phyloP scores from a whole-genome alignment of 805 yeast genomes.

The Hanseniaspora jakobsenii region DNA sequence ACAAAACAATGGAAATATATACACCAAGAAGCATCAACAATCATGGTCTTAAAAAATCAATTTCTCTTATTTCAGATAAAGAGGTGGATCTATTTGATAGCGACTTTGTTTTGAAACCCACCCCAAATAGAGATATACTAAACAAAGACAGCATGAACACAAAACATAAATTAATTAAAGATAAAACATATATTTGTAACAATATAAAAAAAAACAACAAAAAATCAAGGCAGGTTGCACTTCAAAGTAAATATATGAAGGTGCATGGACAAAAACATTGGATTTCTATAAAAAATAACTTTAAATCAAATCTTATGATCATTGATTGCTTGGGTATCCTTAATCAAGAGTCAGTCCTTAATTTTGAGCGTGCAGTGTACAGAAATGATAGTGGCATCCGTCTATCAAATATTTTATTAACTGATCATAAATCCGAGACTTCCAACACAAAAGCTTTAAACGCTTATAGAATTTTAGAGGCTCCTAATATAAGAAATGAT shows the following conservation, averaged over 20 bases:
- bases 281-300: slow-evolving; percentile 3
- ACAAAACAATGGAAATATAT: not conserved
- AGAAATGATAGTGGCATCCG: not conserved
- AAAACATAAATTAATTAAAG: not conserved
- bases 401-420: not conserved
- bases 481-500: slow-evolving; percentile 63
- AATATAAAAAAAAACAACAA: not conserved
- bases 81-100: not conserved
- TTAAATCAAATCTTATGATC: not conserved
- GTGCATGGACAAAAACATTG: slow-evolving; percentile 14
- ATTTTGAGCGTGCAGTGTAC: not conserved
- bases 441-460: not conserved
- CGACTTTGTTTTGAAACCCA: not conserved
- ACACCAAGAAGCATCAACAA: not conserved
- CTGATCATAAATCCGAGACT: slow-evolving; percentile 3
- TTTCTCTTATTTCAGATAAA: not conserved
- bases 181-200: not conserved
- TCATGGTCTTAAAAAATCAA: not conserved
- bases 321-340: slow-evolving; percentile 3
- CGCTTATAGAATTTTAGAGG: slow-evolving; percentile 47
- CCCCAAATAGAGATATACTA: not conserved
- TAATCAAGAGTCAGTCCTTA: not conserved
- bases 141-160: not conserved
- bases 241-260: not conserved
- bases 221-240: not conserved